Evolutionary conservation across 2,329 filamentous ascomycete genomes (phyloP), one percentile per base, ranked within the genome.

Genomic region (Fusarium nelsonii): DNA sequence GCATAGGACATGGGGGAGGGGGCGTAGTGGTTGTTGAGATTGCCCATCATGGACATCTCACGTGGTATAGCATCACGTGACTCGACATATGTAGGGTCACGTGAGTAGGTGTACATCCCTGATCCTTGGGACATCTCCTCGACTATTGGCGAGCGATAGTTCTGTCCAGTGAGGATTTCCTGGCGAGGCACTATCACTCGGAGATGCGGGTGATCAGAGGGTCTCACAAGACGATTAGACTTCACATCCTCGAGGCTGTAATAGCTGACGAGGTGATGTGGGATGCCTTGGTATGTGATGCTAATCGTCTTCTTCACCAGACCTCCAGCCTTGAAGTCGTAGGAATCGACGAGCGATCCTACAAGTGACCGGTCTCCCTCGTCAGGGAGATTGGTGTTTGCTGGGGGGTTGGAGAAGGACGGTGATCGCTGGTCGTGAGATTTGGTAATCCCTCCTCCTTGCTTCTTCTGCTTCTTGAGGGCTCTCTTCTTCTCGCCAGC

Each of bases 261-360:
- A 77, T 97, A 97, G 16, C 91, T 94, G 40, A 97, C 93, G 52
- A 97, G 82, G 74, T 97, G 94, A 74, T 97, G 94, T 3, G 89
- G 90, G 4, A 94, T 87, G 3, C 91, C 91, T 28, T 90, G 85
- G 51, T 91, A 89, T 4, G 87, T 89, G 39, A 97, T 88, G 72
- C 91, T 95, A 79, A 97, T 94, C 0, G 94, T 97, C 83, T 97
- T 97, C 85, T 97, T 97, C 67, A 97, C 88, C 40, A 97, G 81
- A 0, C 94, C 94, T 2, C 89, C 87, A 15, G 89, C 84, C 75
- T 96, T 96, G 85, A 97, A 97, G 33, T 90, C 88, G 73, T 97
- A 97, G 1, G 91, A 94, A 79, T 97, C 94, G n/a, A 95, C 88
- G 14, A 97, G 84, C 1, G 93, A 97, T 8, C 94, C 94, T 44